Evolutionary conservation across 441 rosid genomes (phyloP).

Genomic region (Brassica balearica): DNA sequence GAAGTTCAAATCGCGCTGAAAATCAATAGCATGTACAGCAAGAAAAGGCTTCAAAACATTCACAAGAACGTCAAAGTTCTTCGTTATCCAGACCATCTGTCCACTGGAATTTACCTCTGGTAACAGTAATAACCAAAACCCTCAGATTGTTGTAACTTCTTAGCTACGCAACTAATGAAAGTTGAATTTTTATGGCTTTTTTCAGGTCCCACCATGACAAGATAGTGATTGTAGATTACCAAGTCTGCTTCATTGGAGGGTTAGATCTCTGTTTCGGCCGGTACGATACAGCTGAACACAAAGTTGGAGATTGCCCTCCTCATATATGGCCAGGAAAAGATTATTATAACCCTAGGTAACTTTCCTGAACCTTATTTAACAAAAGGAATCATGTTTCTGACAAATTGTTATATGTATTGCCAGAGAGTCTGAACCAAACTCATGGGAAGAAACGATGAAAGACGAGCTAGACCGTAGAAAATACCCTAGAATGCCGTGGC

Average conservation of each 20-base stretch:
- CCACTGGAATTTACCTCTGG: constrained; percentile 75
- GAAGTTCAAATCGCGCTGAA: constrained; percentile 79
- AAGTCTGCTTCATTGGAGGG: constrained; percentile 75
- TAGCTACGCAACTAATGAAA: constrained; percentile 4
- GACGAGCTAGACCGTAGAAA: constrained; percentile 72
- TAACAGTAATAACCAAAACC: constrained; percentile 45
- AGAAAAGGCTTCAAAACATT: constrained; percentile 65
- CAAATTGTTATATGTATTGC: neutral
- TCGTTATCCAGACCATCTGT: constrained; percentile 80
- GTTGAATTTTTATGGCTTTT: constrained; percentile 11
- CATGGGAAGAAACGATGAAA: constrained; percentile 80
- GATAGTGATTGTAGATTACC: constrained; percentile 72
- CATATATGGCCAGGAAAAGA: constrained; percentile 77
- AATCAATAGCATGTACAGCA: constrained; percentile 75
- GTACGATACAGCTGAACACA: constrained; percentile 69
- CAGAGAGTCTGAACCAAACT: constrained; percentile 86
- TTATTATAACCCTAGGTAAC: constrained; percentile 78
- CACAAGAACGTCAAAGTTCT: constrained; percentile 75
- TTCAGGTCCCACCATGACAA: constrained; percentile 86
- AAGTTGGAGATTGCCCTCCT: constrained; percentile 65
- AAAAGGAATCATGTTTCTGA: constrained; percentile 7
- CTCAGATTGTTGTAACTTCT: neutral
- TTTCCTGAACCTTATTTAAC: constrained; percentile 15
- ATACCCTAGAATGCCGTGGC: constrained; percentile 88
- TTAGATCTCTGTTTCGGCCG: constrained; percentile 79